Conservation (phyloP, 371 early-diverging fungal species). For the Mortierella sp. region DNA sequence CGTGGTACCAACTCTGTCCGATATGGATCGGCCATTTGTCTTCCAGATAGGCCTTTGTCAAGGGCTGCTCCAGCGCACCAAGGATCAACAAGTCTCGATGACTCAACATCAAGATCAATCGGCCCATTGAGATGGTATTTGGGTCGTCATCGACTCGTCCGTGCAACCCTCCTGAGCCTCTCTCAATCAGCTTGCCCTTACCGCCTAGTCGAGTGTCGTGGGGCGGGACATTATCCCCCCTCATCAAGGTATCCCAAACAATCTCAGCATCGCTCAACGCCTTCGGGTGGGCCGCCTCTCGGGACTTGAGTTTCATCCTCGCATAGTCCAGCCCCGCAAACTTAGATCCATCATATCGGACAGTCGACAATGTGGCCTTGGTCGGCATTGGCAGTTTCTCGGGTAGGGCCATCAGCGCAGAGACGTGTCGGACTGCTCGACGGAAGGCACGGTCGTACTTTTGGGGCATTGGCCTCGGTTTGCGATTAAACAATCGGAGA, state of each 20-base stretch:
- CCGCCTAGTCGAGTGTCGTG: conserved; percentile 54
- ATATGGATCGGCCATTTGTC: conserved; percentile 46
- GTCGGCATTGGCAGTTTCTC: conserved; percentile 44
- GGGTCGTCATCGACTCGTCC: conserved; percentile 13
- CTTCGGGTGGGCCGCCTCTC: conserved; percentile 28
- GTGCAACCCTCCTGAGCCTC: not conserved
- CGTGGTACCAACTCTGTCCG: conserved; percentile 55
- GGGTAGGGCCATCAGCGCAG: conserved; percentile 28
- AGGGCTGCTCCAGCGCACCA: conserved; percentile 38
- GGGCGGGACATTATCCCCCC: conserved; percentile 11
- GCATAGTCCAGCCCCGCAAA: conserved; percentile 56
- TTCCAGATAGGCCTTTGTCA: conserved; percentile 46
- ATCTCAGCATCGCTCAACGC: conserved; percentile 32
- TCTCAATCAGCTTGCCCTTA: conserved; percentile 46
- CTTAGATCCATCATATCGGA: conserved; percentile 33
- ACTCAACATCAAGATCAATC: conserved; percentile 52
- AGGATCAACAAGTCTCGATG: conserved; percentile 54
- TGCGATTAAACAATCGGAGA: conserved; percentile 47
- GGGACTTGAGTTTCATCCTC: conserved; percentile 8
- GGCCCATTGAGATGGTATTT: conserved; percentile 27
- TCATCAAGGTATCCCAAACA: conserved; percentile 25
- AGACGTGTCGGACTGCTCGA: conserved; percentile 37
- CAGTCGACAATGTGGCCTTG: conserved; percentile 6
- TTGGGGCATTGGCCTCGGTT: conserved; percentile 19
- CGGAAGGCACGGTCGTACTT: conserved; percentile 23